Evolutionary conservation across 2,329 filamentous ascomycete species (phyloP), one percentile per base, ranked within the genome.

Genomic region (Fusarium sp.): DNA sequence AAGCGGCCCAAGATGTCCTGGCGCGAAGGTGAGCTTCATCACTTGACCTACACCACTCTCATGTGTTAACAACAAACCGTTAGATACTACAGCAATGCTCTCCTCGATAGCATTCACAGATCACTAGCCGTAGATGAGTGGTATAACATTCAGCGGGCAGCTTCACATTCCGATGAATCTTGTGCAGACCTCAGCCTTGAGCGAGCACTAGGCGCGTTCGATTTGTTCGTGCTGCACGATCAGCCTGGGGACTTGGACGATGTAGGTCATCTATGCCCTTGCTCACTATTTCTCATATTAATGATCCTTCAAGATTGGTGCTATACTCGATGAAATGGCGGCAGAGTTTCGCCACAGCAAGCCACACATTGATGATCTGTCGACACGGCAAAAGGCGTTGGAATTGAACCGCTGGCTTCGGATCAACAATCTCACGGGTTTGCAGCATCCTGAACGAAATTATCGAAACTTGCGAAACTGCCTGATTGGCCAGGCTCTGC

Each of bases 381-480:
- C 85, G 4, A 86, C 87, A 1, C 84, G 92, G 42, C 74, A 84
- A 53, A 90, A 88, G 73, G 91, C 93, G 1, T 73, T 89, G 35
- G 77, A 80, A 2, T 78, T 97, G 33, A 88, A 89, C 15, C 78
- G 78, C 9, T 97, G 90, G 80, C 78, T 98, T 39, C 85, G 88
- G 51, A 73, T 76, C 3, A 83, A 87, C 33, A 86, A 90, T 50
- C 83, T 96, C 64, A 86, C 85, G 1, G 93, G 93, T 39, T 83
- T 92, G 53, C 80, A 82, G n/a, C 77, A 86, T n/a, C 78, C 80
- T 5, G 84, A 86, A 8, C 73, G 79, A 37, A 85, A 89, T 50
- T 97, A 95, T 72, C 87, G 92, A 66, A 88, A 89, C 55, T 77
- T 98, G 54, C 86, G 91, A 60, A 96, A 98, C 75, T 96, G 91